Evolutionary conservation across 2,329 filamentous ascomycete genomes (phyloP), one percentile per base, ranked within the genome.

Genomic region (Fusarium virguliforme): DNA sequence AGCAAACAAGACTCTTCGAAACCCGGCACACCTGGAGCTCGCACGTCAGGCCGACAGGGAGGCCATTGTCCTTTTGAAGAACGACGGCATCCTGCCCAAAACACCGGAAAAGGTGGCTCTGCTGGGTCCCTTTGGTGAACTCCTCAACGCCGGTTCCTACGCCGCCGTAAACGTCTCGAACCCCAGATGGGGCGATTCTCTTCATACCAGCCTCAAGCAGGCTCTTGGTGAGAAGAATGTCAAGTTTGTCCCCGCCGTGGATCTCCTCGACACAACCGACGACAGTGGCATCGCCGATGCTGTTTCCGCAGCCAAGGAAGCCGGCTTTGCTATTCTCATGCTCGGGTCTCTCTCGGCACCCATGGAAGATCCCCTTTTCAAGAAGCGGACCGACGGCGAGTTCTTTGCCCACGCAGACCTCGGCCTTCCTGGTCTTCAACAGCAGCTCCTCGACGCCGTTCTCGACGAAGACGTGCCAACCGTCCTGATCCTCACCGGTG

Each of bases 61-160:
- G 32, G 65, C 63, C 6, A 60, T 90, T 15, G 89, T 91, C 3
- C 83, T 91, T n/a, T 80, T 91, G 40, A 90, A 91, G 79, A 92
- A 92, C 66, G 84, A 89, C 34, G 83, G 84, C 12, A 80, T 81
- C 22, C 78, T 88, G 3, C 81, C 92, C 1, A 89, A 90, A 6
- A 77, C 88, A 7, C 83, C 68, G 1, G 35, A 61, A 6, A 73
- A 71, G 63, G 61, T 61, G 0, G 74, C 64, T 34, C 60, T 62
- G 54, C 65, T 77, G 1, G 73, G 73, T 1, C 69, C 78, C 6
- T 74, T 81, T 59, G 77, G 78, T 3, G 74, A 79, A 15, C 65
- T 73, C 1, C 63, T 71, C 34, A 73, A 73, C 54, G 59, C 61
- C 41, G 68, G 70, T 3, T 71, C 70, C 2, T 73, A 71, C 18